These are phyloP conservation scores for Euphorbia lathyris DNA, from an alignment of 345 rosid species.

Conservation along the genomic window DNA sequence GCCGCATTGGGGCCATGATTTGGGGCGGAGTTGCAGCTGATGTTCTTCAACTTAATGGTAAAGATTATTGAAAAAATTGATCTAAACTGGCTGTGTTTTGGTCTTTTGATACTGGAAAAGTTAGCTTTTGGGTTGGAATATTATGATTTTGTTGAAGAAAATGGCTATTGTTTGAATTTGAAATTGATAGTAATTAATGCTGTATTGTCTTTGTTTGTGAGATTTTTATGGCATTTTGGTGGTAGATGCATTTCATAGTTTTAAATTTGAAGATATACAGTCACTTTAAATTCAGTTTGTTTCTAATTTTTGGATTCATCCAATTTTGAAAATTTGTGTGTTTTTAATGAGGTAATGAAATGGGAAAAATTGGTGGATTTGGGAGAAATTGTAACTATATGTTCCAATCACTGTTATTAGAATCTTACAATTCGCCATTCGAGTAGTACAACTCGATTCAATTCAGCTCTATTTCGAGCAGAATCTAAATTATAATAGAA, in stretches of 20 bases:
- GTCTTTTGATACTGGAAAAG: neutral
- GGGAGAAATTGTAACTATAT: no score
- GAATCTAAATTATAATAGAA: no score
- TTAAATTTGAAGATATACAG: neutral
- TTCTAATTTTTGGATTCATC: neutral
- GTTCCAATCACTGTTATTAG: no score
- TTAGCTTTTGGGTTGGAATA: neutral
- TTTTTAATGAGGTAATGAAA: neutral
- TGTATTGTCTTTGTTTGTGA: neutral
- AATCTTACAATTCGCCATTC: no score
- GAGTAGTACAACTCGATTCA: no score
- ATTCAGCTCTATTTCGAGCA: no score
- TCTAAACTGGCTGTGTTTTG: neutral
- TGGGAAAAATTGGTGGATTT: neutral
- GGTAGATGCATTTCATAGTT: neutral
- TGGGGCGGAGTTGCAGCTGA: slow-evolving; percentile 85
- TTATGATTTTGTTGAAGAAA: neutral
- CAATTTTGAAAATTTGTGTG: neutral
- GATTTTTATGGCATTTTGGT: neutral
- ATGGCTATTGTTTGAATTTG: neutral
- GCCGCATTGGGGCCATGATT: slow-evolving; percentile 88
- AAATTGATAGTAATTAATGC: neutral
- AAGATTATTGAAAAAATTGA: neutral
- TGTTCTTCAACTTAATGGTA: slow-evolving; percentile 74
- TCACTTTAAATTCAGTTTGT: neutral